Evolutionary conservation across 768 basidiomycete genomes (phyloP).

Genomic region (Boletus subcaerulescens): DNA sequence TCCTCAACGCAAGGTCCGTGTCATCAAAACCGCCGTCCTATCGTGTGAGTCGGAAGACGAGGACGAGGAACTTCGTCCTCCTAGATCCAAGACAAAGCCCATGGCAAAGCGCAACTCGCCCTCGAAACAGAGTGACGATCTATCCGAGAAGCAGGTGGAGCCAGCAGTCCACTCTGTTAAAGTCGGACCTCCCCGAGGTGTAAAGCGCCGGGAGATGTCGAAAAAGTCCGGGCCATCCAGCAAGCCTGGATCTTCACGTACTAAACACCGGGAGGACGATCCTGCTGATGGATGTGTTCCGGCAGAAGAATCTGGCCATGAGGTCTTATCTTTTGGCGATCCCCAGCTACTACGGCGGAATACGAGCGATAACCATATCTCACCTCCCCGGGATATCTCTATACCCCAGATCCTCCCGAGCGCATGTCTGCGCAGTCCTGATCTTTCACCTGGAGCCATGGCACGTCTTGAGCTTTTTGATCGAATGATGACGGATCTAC

Average conservation of each 20-base stretch:
- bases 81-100: neutral
- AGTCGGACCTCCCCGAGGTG: slow-evolving; percentile 27
- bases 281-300: neutral
- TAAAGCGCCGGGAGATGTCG: slow-evolving; percentile 5
- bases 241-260: neutral
- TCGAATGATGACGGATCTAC: slow-evolving; percentile 15
- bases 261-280: neutral
- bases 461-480: slow-evolving; percentile 31
- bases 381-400: slow-evolving; percentile 2
- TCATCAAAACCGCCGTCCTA: neutral
- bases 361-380: neutral
- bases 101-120: neutral
- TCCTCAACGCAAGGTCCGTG: neutral
- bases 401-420: neutral
- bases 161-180: slow-evolving; percentile 3
- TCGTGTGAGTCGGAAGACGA: slow-evolving; percentile 2
- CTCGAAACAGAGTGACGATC: neutral
- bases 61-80: slow-evolving; percentile 2
- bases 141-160: slow-evolving; percentile 6
- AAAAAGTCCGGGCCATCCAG: neutral
- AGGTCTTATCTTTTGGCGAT: neutral
- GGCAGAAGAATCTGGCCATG: neutral
- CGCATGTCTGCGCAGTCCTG: slow-evolving; percentile 1
- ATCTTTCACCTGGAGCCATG: slow-evolving; percentile 27
- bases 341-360: neutral